Base-by-base conservation (phyloP, 2,329 filamentous ascomycete genomes). In the Trichoderma sp. region DNA sequence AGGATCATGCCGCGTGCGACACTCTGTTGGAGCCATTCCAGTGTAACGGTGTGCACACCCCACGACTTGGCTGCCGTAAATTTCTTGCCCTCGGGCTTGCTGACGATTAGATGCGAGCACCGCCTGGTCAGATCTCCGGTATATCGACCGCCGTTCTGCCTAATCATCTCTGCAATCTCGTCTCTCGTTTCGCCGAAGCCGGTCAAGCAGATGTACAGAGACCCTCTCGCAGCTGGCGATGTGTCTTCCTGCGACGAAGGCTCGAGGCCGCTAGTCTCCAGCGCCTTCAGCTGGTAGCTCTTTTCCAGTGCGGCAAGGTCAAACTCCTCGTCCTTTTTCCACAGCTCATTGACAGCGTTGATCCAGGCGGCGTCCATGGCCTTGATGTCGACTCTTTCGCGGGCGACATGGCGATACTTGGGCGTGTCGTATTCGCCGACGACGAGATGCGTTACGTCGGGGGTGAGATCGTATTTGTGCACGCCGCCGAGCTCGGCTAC, bases 401-500 rank as follows among this genome's bases (percentile, higher is more conserved):
- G 92, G 64, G 94, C 95, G 74, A 98, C 94, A 83, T 97, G 97
- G 78, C 90, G 91, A 80, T 99, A 99, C 79, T 99, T 99, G 59
- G 91, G 88, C 1, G 94, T 98, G 76, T 94, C 88, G 74, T 93
- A 91, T 74, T 92, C 90, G 77, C 94, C 95, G 70, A 97, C 92
- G 70, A 99, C 87, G 56, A 99, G 88, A 81, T 99, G 95, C 5
- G 95, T 98, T 57, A 97, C 93, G 78, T 97, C 93, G 67, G 92
- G 92, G n/a, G 94, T 98, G 53, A 99, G 87, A 78, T 99, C 94
- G 78, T 93, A 91, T 74, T 92, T 93, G 84, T 97, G 92, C 69
- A 86, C 80, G 60, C 94, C 95, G 71, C 95, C 95, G 83, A 99
- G 93, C 76, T 97, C 88, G 70, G 84, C 80, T 19, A 92, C 91